These are phyloP conservation scores for Candida tibetensis DNA, from an alignment of 805 yeast species.

Conservation along the genomic window DNA sequence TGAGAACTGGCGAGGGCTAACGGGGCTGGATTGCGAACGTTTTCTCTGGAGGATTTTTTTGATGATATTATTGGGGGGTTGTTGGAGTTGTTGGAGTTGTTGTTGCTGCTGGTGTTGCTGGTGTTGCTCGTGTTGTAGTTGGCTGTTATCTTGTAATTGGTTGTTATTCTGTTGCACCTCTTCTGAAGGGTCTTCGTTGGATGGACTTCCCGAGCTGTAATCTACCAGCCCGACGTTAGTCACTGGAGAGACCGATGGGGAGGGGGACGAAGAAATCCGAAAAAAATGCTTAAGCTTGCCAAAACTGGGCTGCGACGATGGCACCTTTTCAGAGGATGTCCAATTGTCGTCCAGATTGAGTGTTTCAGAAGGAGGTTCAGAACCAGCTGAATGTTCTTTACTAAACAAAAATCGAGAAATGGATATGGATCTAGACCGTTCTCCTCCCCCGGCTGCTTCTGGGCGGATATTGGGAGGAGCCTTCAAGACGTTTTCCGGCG, in stretches of 20 bases:
- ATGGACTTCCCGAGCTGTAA: no score
- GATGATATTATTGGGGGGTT: no score
- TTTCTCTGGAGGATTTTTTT: slow-evolving; percentile 7
- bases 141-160: no score
- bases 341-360: no score
- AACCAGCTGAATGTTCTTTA: slow-evolving; percentile 13
- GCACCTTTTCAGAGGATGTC: no score
- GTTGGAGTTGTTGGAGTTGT: no score
- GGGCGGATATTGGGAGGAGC: slow-evolving; percentile 12
- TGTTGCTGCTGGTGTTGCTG: no score
- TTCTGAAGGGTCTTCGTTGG: no score
- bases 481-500: slow-evolving; percentile 5
- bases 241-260: background rate
- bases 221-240: background rate
- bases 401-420: slow-evolving; percentile 25
- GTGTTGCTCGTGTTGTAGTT: no score
- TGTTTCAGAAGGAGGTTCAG: slow-evolving; percentile 1
- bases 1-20: slow-evolving; percentile 1
- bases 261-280: slow-evolving; percentile 14
- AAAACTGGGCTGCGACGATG: slow-evolving; percentile 20
- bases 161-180: no score
- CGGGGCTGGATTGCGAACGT: slow-evolving; percentile 11
- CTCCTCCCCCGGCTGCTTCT: slow-evolving; percentile 7
- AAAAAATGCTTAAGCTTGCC: slow-evolving; percentile 28
- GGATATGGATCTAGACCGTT: slow-evolving; percentile 25